Evolutionary conservation across 805 yeast genomes (phyloP).

Genomic region (Monosporozyma yasuniensis): DNA sequence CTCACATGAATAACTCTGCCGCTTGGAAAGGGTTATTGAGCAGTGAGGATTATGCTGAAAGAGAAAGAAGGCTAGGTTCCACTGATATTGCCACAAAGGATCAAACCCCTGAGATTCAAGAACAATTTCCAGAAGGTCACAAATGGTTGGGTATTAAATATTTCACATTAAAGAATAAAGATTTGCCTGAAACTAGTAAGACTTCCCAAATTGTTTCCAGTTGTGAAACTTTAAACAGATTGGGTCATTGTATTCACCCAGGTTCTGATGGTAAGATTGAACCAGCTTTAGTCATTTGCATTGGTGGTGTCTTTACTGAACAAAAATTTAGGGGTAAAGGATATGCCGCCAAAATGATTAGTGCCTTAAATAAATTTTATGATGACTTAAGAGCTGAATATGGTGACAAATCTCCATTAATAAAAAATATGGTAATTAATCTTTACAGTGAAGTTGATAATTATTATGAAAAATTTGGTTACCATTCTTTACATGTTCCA

Average conservation of each 20-base stretch:
- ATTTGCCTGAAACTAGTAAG: slow-evolving; percentile 16
- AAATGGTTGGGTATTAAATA: slow-evolving; percentile 30
- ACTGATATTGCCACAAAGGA: slow-evolving; percentile 22
- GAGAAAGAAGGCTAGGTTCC: slow-evolving; percentile 30
- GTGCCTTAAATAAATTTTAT: slow-evolving; percentile 28
- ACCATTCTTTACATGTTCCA: slow-evolving; percentile 35
- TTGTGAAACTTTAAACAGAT: slow-evolving; percentile 35
- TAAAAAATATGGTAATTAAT: slow-evolving; percentile 30
- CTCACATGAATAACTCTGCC: slow-evolving; percentile 30
- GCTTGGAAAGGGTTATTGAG: slow-evolving; percentile 31
- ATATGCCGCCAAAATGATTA: slow-evolving; percentile 44
- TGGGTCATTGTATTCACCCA: slow-evolving; percentile 27
- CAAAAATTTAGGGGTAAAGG: slow-evolving; percentile 43
- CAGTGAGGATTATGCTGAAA: slow-evolving; percentile 30
- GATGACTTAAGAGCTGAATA: slow-evolving; percentile 22
- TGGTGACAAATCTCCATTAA: slow-evolving; percentile 20
- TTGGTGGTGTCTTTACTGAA: slow-evolving; percentile 56
- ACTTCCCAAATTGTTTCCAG: slow-evolving; percentile 33
- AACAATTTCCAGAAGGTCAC: slow-evolving; percentile 11
- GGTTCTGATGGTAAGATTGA: slow-evolving; percentile 19
- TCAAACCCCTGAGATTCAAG: slow-evolving; percentile 8
- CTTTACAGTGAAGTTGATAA: slow-evolving; percentile 70
- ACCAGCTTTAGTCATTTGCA: slow-evolving; percentile 31
- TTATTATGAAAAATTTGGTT: slow-evolving; percentile 59
- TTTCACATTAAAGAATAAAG: slow-evolving; percentile 28